These are phyloP conservation scores for Saccharomycopsis lassenensis DNA, from an alignment of 805 yeast genomes.

Conservation along the genomic window DNA sequence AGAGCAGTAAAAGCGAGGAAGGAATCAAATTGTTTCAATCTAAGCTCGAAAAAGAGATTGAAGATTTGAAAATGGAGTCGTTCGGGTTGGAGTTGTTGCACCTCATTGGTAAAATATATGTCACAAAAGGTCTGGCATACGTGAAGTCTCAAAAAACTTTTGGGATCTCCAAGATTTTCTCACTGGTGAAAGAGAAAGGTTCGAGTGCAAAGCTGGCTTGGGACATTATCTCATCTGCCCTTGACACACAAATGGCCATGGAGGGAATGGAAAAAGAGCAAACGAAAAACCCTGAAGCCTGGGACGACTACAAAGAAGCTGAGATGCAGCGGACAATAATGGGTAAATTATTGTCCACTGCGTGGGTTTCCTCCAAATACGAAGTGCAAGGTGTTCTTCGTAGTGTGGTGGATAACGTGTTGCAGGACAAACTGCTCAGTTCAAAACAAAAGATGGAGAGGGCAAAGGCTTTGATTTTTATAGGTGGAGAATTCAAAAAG, in stretches of 20 bases:
- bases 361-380: slow-evolving; percentile 88
- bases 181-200: slow-evolving; percentile 77
- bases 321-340: slow-evolving; percentile 74
- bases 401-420: slow-evolving; percentile 70
- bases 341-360: slow-evolving; percentile 86
- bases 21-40: slow-evolving; percentile 38
- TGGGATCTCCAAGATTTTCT: slow-evolving; percentile 78
- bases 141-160: slow-evolving; percentile 68
- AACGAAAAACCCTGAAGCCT: slow-evolving; percentile 36
- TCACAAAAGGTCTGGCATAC: slow-evolving; percentile 61
- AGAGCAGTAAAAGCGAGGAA: slow-evolving; percentile 34
- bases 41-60: slow-evolving; percentile 52
- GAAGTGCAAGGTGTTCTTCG: slow-evolving; percentile 75
- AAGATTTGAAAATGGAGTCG: slow-evolving; percentile 83
- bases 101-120: slow-evolving; percentile 72
- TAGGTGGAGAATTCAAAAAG: slow-evolving; percentile 59
- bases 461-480: slow-evolving; percentile 65
- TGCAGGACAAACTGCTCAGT: slow-evolving; percentile 55
- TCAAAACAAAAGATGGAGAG: slow-evolving; percentile 54
- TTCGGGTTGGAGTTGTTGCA: slow-evolving; percentile 86
- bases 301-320: slow-evolving; percentile 50
- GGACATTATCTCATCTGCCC: slow-evolving; percentile 68
- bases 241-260: slow-evolving; percentile 77
- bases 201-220: slow-evolving; percentile 74
- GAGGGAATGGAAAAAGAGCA: slow-evolving; percentile 67